A percentile compares a stretch with the other conserved stretches of the same genome.
Evolutionary conservation across 2,329 filamentous ascomycete genomes (phyloP).

Genomic region (Curvularia verruculosa): DNA sequence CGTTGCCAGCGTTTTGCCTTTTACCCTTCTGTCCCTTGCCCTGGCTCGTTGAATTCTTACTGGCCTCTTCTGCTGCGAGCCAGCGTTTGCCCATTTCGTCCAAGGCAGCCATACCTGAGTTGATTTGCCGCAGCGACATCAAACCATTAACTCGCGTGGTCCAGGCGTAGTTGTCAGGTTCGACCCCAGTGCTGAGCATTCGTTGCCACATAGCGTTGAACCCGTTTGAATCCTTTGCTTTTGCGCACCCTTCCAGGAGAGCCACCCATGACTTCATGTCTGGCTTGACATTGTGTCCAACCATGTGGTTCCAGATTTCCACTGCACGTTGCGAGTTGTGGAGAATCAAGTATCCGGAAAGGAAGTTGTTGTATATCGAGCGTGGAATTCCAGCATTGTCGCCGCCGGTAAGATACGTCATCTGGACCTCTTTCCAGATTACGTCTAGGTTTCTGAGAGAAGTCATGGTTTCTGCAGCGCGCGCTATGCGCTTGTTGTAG

Average conservation of each 20-base stretch:
- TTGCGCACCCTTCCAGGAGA: conserved; percentile 74
- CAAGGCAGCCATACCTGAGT: conserved; percentile 67
- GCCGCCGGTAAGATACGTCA: conserved; percentile 23
- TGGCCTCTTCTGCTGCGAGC: conserved; percentile 49
- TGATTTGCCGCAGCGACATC: conserved; percentile 60
- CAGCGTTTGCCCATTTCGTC: conserved; percentile 70
- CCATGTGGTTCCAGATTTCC: conserved; percentile 64
- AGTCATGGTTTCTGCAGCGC: conserved; percentile 26
- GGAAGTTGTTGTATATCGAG: conserved; percentile 53
- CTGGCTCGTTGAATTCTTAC: conserved; percentile 16
- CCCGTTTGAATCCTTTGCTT: conserved; percentile 62
- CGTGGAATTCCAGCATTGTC: conserved; percentile 31
- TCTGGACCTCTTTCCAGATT: conserved; percentile 32
- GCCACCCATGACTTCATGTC: conserved; percentile 71
- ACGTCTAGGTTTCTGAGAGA: conserved; percentile 25
- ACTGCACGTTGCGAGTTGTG: conserved; percentile 53
- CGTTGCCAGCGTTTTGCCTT: conserved; percentile 25
- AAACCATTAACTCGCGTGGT: conserved; percentile 71
- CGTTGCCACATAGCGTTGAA: conserved; percentile 71
- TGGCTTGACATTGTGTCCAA: conserved; percentile 61
- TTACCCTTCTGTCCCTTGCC: conserved; percentile 15
- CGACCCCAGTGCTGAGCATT: conserved; percentile 62
- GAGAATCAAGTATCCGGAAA: conserved; percentile 56
- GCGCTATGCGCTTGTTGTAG: conserved; percentile 34
- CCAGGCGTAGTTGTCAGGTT: conserved; percentile 72